Base-by-base conservation (phyloP, 352 stramenopile species). In the Phytophthora citrophthora region DNA sequence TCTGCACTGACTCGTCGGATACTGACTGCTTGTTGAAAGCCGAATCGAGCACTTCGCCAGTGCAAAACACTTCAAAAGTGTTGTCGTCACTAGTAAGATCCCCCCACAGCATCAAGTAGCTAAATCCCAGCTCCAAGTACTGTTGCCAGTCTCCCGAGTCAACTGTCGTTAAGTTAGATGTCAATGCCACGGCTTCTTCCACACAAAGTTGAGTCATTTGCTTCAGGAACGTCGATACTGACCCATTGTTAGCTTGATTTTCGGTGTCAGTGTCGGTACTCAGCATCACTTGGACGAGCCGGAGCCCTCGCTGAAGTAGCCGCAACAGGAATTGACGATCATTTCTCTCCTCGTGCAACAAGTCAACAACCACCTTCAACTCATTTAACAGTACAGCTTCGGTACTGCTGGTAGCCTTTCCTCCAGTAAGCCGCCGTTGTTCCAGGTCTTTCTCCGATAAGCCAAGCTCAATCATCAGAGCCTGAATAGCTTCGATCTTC, bases 381-480 rank as follows among this genome's bases (percentile, higher is more conserved):
- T 93, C 84, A 26, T 79, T 77, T 13, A 93, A 41, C 13, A 93
- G 64, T 15, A 81, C 64, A 20, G 62, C 51, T 64, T 90, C 81
- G 10, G 72, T 61, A 24, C 68, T 77, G 20, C 29, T 56, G 41
- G 23, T 47, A 20, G 20, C 26, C 31, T 75, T 83, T 7, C 50
- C 46, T 4, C 40, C 65, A n/a, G 65, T 54, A n/a, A 75, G 63
- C 29, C 75, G 79, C 26, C 84, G 72, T 45, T 76, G 60, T 38
- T 88, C 79, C 11, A 93, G 11, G 16, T 88, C 76, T 1, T n/a
- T 54, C n/a, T 93, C 85, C 3, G 80, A 83, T 2, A 93, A 70
- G 9, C 82, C 81, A 5, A 93, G 50, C 47, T 93, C 85, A 12
- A 46, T 18, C n/a, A 81, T 84, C 18, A 93, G 62, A 0, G 74